Evolutionary conservation across 768 basidiomycete genomes (phyloP), one percentile per base, ranked within the genome.

Genomic region (Hemileccinum impolitum): DNA sequence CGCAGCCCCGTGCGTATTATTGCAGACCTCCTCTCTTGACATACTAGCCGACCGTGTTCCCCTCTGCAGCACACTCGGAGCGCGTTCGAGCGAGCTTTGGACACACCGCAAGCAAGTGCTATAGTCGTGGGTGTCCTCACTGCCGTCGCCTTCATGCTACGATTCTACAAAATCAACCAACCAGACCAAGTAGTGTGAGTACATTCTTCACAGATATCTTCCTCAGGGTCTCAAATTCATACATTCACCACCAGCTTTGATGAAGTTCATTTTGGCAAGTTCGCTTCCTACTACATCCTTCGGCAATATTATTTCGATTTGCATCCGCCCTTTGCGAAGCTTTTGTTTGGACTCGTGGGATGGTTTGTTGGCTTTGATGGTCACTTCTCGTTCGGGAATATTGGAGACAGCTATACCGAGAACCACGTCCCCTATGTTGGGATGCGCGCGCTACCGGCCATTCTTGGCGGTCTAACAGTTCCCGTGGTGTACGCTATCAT

Each of bases 231-330:
- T 31, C 15, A 34, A 44, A 45, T 48, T 54, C 40, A 54, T 38
- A 31, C 44, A 4, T 41, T 21, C 43, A 39, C 32, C 58, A 94
- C 32, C 58, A 94, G 92, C 41, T 97, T 97, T 64, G 94, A 97
- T 65, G 94, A 98, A 71, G 95, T 97, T 12, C 95, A 98, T 65
- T 98, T 98, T 64, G 95, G 95, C 53, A 96, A 97, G 70, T 99
- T 99, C 65, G 94, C 96, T 12, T 82, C 90, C 6, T 90, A 93
- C 70, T 99, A 99, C 70, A 84, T 98, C 64, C 73, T 73, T 39
- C 80, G 95, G 55, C 82, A 96, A 70, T 99, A 97, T 74, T 98
- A 98, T 72, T 99, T 99, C 75, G 96, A 99, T 66, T 95, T 99
- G 8, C 96, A 99, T 62, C 96, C 96, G 32, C 96, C 96, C 2